phyloP scores from a whole-genome alignment of 176 grass and related monocot genomes.

The Zoysia pacifica region DNA sequence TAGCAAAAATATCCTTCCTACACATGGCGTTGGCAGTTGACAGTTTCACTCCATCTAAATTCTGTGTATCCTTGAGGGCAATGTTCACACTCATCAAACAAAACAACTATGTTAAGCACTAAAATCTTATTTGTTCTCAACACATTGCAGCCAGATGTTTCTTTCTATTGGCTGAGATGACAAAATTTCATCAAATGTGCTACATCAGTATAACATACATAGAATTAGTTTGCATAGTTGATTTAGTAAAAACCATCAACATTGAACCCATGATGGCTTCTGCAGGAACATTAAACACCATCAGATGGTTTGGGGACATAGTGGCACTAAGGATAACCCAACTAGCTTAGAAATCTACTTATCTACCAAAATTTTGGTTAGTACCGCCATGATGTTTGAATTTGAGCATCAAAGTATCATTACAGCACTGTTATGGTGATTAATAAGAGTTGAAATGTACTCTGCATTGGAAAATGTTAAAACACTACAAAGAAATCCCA shows the following conservation, averaged over 20 bases:
- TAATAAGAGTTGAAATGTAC: background rate
- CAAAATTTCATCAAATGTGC: conserved; percentile 31
- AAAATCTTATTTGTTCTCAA: conserved; percentile 15
- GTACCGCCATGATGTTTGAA: background rate
- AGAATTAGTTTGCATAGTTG: conserved; percentile 25
- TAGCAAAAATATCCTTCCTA: conserved; percentile 28
- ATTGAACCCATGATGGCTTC: background rate
- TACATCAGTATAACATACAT: conserved; percentile 23
- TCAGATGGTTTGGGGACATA: background rate
- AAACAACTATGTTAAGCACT: conserved; percentile 27
- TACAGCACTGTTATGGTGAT: conserved; percentile 5
- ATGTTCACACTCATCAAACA: conserved; percentile 23
- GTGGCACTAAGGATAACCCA: conserved; percentile 14
- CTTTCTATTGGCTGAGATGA: conserved; percentile 1
- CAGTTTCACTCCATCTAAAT: background rate
- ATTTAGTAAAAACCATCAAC: background rate
- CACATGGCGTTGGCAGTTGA: background rate
- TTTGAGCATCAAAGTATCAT: background rate
- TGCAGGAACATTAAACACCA: background rate
- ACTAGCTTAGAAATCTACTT: background rate
- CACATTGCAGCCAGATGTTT: conserved; percentile 19
- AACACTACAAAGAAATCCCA: background rate
- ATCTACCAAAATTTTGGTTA: background rate
- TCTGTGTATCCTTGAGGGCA: background rate
- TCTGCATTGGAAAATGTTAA: conserved; percentile 16